Conservation (phyloP, 2,329 filamentous ascomycete genomes). For the Paracamarosporium sp. region DNA sequence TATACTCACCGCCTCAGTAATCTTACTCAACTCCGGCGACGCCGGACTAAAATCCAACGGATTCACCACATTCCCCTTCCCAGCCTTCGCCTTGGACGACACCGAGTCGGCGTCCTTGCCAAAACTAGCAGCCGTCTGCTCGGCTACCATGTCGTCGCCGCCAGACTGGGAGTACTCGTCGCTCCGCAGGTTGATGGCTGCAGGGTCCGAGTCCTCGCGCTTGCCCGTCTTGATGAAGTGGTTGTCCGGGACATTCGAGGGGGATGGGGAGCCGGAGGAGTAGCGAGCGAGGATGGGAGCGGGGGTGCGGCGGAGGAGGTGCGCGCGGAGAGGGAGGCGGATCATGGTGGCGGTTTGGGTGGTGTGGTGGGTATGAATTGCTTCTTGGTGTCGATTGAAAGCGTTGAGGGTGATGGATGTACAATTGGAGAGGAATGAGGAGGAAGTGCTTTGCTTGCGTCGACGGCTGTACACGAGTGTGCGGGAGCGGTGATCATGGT, state of each 20-base stretch:
- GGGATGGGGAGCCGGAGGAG: conserved; percentile 8
- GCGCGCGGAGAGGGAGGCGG: not conserved
- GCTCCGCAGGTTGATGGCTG: conserved; percentile 10
- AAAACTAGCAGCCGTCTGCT: conserved; percentile 2
- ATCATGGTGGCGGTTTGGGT: not conserved
- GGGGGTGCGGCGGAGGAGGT: not conserved
- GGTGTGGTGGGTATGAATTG: not conserved
- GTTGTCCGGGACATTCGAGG: conserved; percentile 1
- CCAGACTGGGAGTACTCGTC: conserved; percentile 21
- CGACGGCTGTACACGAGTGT: no score
- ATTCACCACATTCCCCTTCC: conserved; percentile 20
- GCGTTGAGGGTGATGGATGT: not conserved
- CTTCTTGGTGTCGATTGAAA: not conserved
- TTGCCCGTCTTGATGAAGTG: conserved; percentile 16
- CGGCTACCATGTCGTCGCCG: conserved; percentile 19
- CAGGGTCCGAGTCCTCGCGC: conserved; percentile 6
- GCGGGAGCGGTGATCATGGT: not conserved
- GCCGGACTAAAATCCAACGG: conserved; percentile 19
- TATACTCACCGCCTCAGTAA: not conserved
- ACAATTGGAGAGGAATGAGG: not conserved
- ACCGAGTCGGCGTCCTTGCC: not conserved
- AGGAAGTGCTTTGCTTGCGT: no score
- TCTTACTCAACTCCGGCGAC: conserved; percentile 10
- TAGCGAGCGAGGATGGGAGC: not conserved
- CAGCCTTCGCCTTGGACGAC: conserved; percentile 11